Base-by-base conservation (phyloP, 1,284 basidiomycete genomes). In the Apiotrichum brassicae region DNA sequence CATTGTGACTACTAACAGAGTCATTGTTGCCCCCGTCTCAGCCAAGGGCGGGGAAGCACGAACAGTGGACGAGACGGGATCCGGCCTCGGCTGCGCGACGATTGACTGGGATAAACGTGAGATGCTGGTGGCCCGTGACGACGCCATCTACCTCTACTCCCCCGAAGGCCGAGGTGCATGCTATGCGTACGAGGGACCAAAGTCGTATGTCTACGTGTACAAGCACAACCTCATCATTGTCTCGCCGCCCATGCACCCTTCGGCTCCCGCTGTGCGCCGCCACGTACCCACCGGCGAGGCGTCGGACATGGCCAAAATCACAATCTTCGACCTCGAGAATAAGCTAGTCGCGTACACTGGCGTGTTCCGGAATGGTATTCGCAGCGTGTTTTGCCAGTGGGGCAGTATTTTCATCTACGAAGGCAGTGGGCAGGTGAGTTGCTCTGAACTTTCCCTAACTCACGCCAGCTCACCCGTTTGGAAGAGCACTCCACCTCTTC, bases 261-360 rank as follows among this genome's bases (percentile, higher is more conserved):
- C 81, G 1, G 81, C 83, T 0, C 50, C 61, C 12, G 52, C 54
- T 18, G 45, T 28, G 6, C 35, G 44, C 4, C 34, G 47, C 6
- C 34, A 34, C 6, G 22, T 34, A 18, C 33, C 26, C 1, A 34
- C 39, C 6, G 43, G 25, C 6, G 52, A 43, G 14, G 72, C 71
- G 16, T 63, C 76, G 16, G 87, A 94, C 49, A 82, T 90, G 23
- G 85, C 86, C 16, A 91, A 87, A 61, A 81, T 98, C 35, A 86
- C 86, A 0, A 80, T 98, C 1, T 87, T 98, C 58, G 93, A 98
- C 66, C 80, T 87, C 23, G 87, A 92, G 68, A 95, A 94, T 74
- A 93, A 93, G 75, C 80, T 94, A 43, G 81, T 97, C 6, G 86
- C 86, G 4, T 92, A 87, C 65, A 82, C 83, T 0, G 84, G 83